phyloP scores from a whole-genome alignment of 2,329 filamentous ascomycete genomes.

The Davidsoniella virescens region DNA sequence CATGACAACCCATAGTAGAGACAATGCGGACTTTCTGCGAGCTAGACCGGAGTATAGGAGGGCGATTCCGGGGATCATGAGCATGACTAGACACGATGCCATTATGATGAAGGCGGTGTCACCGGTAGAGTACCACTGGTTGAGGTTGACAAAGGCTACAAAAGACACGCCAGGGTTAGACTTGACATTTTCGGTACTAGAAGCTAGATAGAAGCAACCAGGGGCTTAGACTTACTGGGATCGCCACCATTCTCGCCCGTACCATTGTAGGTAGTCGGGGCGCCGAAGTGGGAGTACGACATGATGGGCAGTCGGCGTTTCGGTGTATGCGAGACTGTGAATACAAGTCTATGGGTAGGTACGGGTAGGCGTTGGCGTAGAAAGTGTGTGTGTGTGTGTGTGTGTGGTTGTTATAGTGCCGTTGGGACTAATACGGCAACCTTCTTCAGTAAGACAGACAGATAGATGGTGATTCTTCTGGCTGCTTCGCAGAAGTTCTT shows the following conservation, averaged over 20 bases:
- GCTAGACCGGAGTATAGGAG: constrained; percentile 96
- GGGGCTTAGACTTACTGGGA: constrained; percentile 27
- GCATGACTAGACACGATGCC: constrained; percentile 76
- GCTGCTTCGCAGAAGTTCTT: neutral
- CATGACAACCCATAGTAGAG: constrained; percentile 96
- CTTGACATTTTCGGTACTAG: constrained; percentile 6
- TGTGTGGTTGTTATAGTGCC: neutral
- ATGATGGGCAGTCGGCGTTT: constrained; percentile 22
- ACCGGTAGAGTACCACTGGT: constrained; percentile 86
- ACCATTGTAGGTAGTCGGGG: constrained; percentile 46
- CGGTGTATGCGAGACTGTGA: neutral
- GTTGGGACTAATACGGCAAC: neutral
- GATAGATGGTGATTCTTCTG: too few species aligned
- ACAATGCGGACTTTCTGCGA: constrained; percentile 92
- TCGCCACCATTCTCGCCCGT: constrained; percentile 55
- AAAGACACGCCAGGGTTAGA: constrained; percentile 1
- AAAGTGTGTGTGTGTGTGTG: neutral
- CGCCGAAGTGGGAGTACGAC: constrained; percentile 44
- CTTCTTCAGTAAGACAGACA: neutral
- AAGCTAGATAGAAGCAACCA: constrained; percentile 4
- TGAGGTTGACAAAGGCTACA: constrained; percentile 67
- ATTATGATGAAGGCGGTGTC: constrained; percentile 91
- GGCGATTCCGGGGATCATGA: constrained; percentile 93
- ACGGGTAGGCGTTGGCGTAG: too few species aligned
- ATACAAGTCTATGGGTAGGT: too few species aligned